Base-by-base conservation (phyloP, 768 basidiomycete species). In the Sistotremastrum suecicum region DNA sequence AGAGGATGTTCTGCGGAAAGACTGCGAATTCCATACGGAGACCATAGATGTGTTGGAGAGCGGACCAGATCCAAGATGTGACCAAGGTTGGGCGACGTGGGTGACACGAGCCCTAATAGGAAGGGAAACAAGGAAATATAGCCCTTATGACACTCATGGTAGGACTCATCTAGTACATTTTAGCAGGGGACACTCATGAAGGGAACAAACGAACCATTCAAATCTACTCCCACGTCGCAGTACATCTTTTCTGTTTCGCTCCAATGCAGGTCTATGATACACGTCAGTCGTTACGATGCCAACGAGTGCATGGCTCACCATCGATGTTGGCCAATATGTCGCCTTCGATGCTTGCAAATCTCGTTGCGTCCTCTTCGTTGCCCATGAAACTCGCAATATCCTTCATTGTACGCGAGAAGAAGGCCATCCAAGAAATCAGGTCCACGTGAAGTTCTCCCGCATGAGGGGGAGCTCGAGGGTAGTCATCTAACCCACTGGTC, bases 401-500 rank as follows among this genome's bases (percentile, higher is more conserved):
- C 44, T 70, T 74, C 92, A 98, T 98, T 31, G 92, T 97, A 52
- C 83, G 70, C 34, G 87, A 76, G 63, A 97, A 98, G 69, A 90
- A 95, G 3, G 76, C 92, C 80, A 97, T 88, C 92, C 92, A 98
- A 32, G 84, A 83, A 51, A 91, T 86, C 47, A 97, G 63, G 62
- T 98, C 92, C 48, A 97, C 60, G 60, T 98, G 92, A 41, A 98
- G 67, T 64, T 97, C 92, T 42, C 94, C 92, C 2, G 79, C 71
- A 56, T 91, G 88, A 5, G 92, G 83, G 30, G 80, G 76, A 9
- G 85, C 90, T 45, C 92, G 74, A 7, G 92, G 92, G 61, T 92
- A 97, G 62, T 98, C 92, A 59, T 98, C 92, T 79, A 98, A 81
- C 1, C 92, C 92, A 55, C 84, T 88, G 0, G 94, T 95, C 47